Evolutionary conservation across 1,284 basidiomycete genomes (phyloP).

Genomic region (Malassezia sp.): DNA sequence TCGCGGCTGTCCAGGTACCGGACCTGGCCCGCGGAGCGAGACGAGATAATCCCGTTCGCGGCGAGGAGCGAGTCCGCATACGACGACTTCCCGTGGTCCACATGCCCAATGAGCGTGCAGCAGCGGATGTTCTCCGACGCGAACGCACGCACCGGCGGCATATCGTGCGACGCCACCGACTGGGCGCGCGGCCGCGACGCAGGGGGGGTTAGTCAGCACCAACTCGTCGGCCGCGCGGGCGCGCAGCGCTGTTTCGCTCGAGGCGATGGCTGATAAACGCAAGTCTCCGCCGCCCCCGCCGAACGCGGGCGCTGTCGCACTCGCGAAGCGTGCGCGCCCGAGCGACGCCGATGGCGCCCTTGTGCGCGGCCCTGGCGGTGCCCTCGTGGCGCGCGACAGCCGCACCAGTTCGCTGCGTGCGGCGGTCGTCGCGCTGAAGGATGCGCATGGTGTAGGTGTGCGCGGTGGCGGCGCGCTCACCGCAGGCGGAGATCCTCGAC

Average conservation of each 20-base stretch:
- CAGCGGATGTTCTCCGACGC: constrained; percentile 40
- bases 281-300: constrained; percentile 26
- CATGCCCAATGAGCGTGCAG: constrained; percentile 45
- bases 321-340: constrained; percentile 33
- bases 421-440: constrained; percentile 35
- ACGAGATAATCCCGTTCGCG: constrained; percentile 93
- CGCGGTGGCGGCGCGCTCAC: background rate
- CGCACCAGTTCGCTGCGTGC: constrained; percentile 27
- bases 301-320: constrained; percentile 18
- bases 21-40: constrained; percentile 87
- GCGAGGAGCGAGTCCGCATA: constrained; percentile 91
- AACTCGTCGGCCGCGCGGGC: background rate
- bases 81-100: constrained; percentile 49
- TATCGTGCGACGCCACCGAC: background rate
- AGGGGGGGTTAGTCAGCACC: constrained; percentile 4
- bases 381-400: constrained; percentile 31
- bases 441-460: constrained; percentile 25
- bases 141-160: constrained; percentile 24
- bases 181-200: background rate
- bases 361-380: constrained; percentile 16
- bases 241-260: background rate
- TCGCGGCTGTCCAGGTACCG: constrained; percentile 89
- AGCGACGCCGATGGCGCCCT: constrained; percentile 19
- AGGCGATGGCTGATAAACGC: constrained; percentile 38
- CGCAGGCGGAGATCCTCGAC: constrained; percentile 32